Evolutionary conservation across 768 basidiomycete species (phyloP), one percentile per base, ranked within the genome.

Genomic region (Tylopilus balloui): DNA sequence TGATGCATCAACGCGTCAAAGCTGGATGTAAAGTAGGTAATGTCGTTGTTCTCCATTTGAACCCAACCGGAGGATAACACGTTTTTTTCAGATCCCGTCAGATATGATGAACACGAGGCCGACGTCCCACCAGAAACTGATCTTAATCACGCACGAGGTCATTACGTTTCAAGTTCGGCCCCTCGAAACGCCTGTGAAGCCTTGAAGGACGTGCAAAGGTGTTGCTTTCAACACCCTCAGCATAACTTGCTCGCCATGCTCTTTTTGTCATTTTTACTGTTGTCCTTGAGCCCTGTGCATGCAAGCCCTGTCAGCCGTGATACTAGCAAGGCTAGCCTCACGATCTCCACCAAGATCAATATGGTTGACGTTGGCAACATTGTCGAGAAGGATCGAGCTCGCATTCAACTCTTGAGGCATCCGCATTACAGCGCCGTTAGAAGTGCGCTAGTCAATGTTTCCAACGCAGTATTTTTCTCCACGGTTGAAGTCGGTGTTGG

Each of bases 401-500:
- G 65, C 11, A 50, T 35, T 6, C 52, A 51, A 11, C 34, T 39
- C 9, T 32, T 65, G 48, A 44, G 45, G 9, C 10, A 10, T 7
- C 3, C 25, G 28, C 11, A 7, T 15, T 12, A n/a, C 13, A 3
- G 25, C 20, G 20, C 9, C 8, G 24, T 25, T 23, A 31, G 45
- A 32, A 31, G 6, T 23, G 25, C n/a, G n/a, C n/a, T n/a, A n/a
- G n/a, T 52, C 38, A 47, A 42, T 19, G 53, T 50, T 11, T 58
- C 57, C 3, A 71, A 69, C 34, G 45, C 50, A 10, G 59, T 42
- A 0, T 47, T 67, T 5, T 49, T 48, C 13, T 73, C 71, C 50
- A 65, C 61, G 1, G 63, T 59, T 0, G 40, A 70, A 48, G 57
- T 67, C n/a, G 53, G 56, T 12, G 11, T 69, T 23, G 67, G 67